Evolutionary conservation across 2,329 filamentous ascomycete genomes (phyloP).

Genomic region (Colletotrichum higginsianum): DNA sequence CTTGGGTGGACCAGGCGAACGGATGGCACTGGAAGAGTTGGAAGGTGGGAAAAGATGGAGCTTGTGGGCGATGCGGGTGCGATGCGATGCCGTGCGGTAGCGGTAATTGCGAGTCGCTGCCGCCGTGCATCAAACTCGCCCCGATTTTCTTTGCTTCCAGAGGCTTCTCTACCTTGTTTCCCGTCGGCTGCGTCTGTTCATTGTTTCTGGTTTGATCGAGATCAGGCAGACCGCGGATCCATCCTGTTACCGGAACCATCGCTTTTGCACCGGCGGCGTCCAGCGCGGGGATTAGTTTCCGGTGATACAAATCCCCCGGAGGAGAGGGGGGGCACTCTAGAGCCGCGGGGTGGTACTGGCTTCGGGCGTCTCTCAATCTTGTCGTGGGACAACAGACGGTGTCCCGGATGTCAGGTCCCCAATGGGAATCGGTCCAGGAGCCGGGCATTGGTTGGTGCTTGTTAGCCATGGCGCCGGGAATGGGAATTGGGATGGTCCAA

Average conservation of each 20-base stretch:
- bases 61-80: conserved; percentile 10
- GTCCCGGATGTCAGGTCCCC: conserved; percentile 21
- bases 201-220: conserved; percentile 6
- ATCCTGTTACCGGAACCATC: background rate
- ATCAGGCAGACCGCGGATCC: conserved; percentile 1
- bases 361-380: conserved; percentile 36
- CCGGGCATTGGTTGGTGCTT: conserved; percentile 15
- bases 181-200: conserved; percentile 13
- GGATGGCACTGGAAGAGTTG: background rate
- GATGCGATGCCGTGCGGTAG: conserved; percentile 9
- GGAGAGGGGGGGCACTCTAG: conserved; percentile 9
- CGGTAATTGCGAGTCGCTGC: conserved; percentile 1
- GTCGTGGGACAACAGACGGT: conserved; percentile 32
- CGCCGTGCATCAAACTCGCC: conserved; percentile 15
- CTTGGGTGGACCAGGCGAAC: background rate
- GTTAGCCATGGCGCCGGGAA: conserved; percentile 37
- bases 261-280: conserved; percentile 26
- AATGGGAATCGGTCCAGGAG: conserved; percentile 23
- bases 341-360: conserved; percentile 14
- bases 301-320: conserved; percentile 9
- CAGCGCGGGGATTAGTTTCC: conserved; percentile 8
- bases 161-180: conserved; percentile 29
- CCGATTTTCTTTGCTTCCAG: conserved; percentile 30
- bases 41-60: conserved; percentile 13
- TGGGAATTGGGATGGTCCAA: conserved; percentile 11